Percentiles rank a stretch among this genome's conserved stretches.
Evolutionary conservation across 2,329 filamentous ascomycete genomes (phyloP).

Genomic region (Exophiala aquamarina): DNA sequence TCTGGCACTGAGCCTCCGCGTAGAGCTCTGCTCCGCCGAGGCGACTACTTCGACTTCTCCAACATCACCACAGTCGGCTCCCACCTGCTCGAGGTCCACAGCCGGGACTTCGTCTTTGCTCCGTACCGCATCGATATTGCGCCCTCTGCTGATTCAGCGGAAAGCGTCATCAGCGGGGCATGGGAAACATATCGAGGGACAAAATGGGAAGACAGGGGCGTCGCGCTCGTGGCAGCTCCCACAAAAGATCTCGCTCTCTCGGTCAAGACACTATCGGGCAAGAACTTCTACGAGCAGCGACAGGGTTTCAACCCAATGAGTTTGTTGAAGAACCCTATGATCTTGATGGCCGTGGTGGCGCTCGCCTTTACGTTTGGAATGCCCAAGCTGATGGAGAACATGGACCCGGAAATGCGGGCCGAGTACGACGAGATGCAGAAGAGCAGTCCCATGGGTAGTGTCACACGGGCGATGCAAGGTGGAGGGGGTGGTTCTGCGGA

Average conservation of each 20-base stretch:
- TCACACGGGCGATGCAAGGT: slow-evolving; percentile 60
- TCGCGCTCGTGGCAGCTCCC: slow-evolving; percentile 20
- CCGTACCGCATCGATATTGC: slow-evolving; percentile 76
- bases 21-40: slow-evolving; percentile 43
- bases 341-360: slow-evolving; percentile 81
- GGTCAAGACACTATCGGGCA: slow-evolving; percentile 60
- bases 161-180: slow-evolving; percentile 32
- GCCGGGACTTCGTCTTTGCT: slow-evolving; percentile 71
- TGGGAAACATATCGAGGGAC: slow-evolving; percentile 27
- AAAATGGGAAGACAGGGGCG: slow-evolving; percentile 27
- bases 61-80: slow-evolving; percentile 64
- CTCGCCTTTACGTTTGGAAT: slow-evolving; percentile 85
- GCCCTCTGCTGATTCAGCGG: slow-evolving; percentile 35
- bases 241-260: slow-evolving; percentile 56
- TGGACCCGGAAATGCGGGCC: slow-evolving; percentile 93
- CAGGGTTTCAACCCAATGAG: slow-evolving; percentile 73
- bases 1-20: slow-evolving; percentile 41
- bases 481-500: slow-evolving; percentile 46
- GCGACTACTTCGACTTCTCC: slow-evolving; percentile 70
- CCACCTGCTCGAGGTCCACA: slow-evolving; percentile 81
- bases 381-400: slow-evolving; percentile 94
- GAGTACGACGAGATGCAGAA: slow-evolving; percentile 92
- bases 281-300: slow-evolving; percentile 76
- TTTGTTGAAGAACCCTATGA: slow-evolving; percentile 94
- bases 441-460: slow-evolving; percentile 64